Conservation (phyloP, 495 filamentous ascomycete species). For the Tuber calosporum region DNA sequence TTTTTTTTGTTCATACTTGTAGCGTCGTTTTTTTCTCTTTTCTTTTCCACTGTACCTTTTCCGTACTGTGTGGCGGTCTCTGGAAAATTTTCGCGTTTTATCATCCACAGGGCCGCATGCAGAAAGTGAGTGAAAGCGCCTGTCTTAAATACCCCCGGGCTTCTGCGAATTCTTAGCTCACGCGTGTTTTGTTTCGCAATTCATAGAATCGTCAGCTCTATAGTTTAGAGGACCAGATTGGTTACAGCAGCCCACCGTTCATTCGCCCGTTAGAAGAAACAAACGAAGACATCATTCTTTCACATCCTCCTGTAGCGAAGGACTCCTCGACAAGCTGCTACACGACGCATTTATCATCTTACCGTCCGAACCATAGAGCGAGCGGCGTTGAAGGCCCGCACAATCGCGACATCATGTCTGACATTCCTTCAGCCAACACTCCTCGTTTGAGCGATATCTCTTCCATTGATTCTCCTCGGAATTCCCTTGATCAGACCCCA, state of each 20-base stretch:
- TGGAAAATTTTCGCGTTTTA: slow-evolving; percentile 35
- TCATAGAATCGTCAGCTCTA: slow-evolving; percentile 37
- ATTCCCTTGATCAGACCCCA: slow-evolving; percentile 34
- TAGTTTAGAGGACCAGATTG: slow-evolving; percentile 42
- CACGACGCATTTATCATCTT: slow-evolving; percentile 27
- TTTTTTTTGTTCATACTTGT: slow-evolving; percentile 33
- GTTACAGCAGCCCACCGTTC: slow-evolving; percentile 37
- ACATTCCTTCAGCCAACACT: slow-evolving; percentile 38
- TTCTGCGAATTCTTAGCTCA: slow-evolving; percentile 34
- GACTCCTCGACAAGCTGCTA: slow-evolving; percentile 25
- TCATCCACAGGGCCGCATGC: slow-evolving; percentile 38
- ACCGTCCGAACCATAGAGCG: slow-evolving; percentile 19
- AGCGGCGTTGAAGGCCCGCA: slow-evolving; percentile 22
- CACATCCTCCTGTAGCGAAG: slow-evolving; percentile 20
- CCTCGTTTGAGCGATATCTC: slow-evolving; percentile 40
- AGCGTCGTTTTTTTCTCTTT: slow-evolving; percentile 25
- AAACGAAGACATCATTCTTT: slow-evolving; percentile 22
- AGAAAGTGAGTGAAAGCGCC: slow-evolving; percentile 36
- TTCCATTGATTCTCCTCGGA: slow-evolving; percentile 38
- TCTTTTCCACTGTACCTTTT: slow-evolving; percentile 15
- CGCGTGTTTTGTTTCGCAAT: slow-evolving; percentile 36
- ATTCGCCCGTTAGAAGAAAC: slow-evolving; percentile 27
- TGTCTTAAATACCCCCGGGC: slow-evolving; percentile 27
- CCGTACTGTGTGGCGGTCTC: slow-evolving; percentile 30
- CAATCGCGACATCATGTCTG: slow-evolving; percentile 39